These are phyloP conservation scores for Chlorencoelia australis DNA, from an alignment of 2,329 filamentous ascomycete genomes.

Conservation along the genomic window DNA sequence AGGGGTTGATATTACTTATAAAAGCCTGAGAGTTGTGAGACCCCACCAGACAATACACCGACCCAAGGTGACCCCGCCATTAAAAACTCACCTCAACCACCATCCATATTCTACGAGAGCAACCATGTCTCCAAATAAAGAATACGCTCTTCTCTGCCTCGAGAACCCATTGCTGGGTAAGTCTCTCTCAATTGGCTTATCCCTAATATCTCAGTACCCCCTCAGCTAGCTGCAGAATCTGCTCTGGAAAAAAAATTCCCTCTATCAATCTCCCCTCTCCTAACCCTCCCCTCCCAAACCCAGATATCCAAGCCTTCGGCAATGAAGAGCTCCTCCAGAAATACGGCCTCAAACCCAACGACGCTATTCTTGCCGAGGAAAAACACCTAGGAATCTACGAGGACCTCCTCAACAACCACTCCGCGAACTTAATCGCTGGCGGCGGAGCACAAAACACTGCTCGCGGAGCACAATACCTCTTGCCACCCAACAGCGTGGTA, in stretches of 20 bases:
- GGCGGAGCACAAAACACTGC: slow-evolving; percentile 97
- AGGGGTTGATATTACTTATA: too few relatives aligned
- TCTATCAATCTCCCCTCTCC: background rate
- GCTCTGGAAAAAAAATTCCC: background rate
- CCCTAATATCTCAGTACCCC: background rate
- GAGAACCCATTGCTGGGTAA: slow-evolving; percentile 95
- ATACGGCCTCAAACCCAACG: slow-evolving; percentile 90
- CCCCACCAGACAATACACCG: slow-evolving; percentile 14
- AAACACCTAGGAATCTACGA: slow-evolving; percentile 87
- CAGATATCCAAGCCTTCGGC: slow-evolving; percentile 85
- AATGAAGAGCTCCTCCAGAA: slow-evolving; percentile 79
- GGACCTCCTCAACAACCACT: slow-evolving; percentile 83
- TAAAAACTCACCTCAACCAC: slow-evolving; percentile 9
- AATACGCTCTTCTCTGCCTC: slow-evolving; percentile 82
- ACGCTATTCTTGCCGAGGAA: slow-evolving; percentile 91
- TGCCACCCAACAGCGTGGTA: slow-evolving; percentile 78
- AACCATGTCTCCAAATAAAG: slow-evolving; percentile 63
- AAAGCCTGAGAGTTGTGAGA: too few relatives aligned
- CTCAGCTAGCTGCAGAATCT: background rate
- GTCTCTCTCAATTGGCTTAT: slow-evolving; percentile 21
- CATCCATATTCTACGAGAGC: slow-evolving; percentile 17
- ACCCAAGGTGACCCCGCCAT: slow-evolving; percentile 6
- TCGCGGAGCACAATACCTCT: slow-evolving; percentile 91
- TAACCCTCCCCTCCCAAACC: background rate
- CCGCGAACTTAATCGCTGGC: slow-evolving; percentile 89